Conservation (phyloP, 2,329 filamentous ascomycete species). For the Colletotrichum horii region DNA sequence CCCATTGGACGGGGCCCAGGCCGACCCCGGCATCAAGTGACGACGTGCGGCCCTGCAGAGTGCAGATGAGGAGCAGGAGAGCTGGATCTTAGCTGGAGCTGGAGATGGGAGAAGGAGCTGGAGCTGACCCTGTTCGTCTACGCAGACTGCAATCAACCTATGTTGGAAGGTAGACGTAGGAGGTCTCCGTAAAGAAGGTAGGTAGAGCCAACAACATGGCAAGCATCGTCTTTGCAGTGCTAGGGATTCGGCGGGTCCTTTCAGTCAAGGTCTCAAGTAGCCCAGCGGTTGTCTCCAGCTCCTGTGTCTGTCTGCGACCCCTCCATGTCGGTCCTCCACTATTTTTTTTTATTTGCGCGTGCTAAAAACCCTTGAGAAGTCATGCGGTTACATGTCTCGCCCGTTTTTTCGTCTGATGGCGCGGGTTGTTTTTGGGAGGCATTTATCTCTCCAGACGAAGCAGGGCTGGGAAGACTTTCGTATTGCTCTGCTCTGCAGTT, state of each 20-base stretch:
- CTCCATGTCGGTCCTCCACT: not conserved
- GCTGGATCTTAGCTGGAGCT: not conserved
- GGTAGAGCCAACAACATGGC: not conserved
- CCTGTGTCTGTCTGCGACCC: not conserved
- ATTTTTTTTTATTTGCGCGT: not conserved
- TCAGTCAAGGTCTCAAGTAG: not conserved
- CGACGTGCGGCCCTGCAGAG: not conserved
- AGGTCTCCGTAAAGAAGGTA: not conserved
- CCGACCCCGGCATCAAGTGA: slow-evolving; percentile 2
- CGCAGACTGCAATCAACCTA: not conserved
- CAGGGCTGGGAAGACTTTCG: not conserved
- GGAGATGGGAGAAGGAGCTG: not conserved
- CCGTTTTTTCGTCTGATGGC: slow-evolving; percentile 1
- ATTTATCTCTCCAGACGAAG: not conserved
- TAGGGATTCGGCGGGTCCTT: not conserved
- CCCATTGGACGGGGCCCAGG: not conserved
- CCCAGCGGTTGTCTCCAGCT: not conserved
- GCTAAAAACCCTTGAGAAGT: not conserved
- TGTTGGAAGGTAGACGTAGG: not conserved
- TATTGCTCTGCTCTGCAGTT: not conserved
- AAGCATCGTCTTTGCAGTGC: not conserved
- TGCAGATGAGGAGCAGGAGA: not conserved
- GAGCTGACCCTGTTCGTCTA: not conserved
- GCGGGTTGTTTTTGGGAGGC: not conserved
- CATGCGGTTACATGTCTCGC: slow-evolving; percentile 13